phyloP scores from a whole-genome alignment of 2,329 filamentous ascomycete genomes.

The Talaromyces sp. region DNA sequence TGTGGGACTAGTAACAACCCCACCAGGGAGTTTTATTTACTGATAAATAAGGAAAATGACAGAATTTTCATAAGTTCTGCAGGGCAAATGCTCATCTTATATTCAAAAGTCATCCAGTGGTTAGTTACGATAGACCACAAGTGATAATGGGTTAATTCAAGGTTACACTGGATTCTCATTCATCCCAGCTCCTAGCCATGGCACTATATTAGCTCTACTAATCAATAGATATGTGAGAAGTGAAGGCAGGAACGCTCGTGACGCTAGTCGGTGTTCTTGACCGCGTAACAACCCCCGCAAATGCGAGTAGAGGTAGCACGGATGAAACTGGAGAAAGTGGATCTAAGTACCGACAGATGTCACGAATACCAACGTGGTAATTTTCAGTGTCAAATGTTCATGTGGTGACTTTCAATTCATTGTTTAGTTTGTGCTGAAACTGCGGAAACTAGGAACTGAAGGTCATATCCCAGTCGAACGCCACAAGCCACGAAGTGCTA shows the following conservation, averaged over 20 bases:
- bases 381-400: neutral
- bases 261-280: neutral
- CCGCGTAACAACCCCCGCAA: neutral
- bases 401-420: neutral
- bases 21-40: neutral
- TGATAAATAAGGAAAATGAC: neutral
- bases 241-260: neutral
- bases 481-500: slow-evolving; percentile 7
- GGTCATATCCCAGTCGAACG: slow-evolving; percentile 3
- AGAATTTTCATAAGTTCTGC: neutral
- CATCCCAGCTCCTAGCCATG: neutral
- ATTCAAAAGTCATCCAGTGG: neutral
- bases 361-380: neutral
- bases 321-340: neutral
- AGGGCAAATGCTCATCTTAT: neutral
- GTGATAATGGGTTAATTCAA: neutral
- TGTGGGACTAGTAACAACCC: neutral
- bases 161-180: neutral
- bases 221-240: neutral
- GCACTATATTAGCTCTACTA: neutral
- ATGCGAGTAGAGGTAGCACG: neutral
- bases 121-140: neutral
- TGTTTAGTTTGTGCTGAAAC: neutral
- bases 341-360: neutral
- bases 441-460: neutral